A percentile compares a stretch with the other conserved stretches of the same genome.
These are phyloP conservation scores for Irineochytrium annulatum DNA, from an alignment of 192 early-diverging fungal genomes.

Conservation along the genomic window DNA sequence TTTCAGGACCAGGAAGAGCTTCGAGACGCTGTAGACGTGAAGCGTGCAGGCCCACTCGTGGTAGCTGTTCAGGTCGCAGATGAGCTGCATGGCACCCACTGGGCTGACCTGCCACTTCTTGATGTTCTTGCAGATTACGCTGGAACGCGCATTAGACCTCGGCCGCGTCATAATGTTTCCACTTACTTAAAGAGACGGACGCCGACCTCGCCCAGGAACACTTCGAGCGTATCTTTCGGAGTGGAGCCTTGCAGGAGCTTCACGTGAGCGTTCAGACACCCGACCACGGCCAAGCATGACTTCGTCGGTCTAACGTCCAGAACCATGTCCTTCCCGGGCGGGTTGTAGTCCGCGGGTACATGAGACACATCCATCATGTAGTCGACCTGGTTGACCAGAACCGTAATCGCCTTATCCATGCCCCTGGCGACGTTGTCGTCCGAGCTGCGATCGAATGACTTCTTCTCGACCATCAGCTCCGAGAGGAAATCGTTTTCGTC, in stretches of 20 bases:
- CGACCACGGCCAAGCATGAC: constrained; percentile 74
- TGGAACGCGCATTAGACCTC: constrained; percentile 28
- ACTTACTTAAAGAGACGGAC: constrained; percentile 80
- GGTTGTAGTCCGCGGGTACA: constrained; percentile 67
- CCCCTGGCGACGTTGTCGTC: constrained; percentile 92
- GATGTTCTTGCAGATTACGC: constrained; percentile 79
- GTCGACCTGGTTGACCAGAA: constrained; percentile 83
- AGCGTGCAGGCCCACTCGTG: constrained; percentile 66
- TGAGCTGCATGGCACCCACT: constrained; percentile 82
- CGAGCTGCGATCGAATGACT: constrained; percentile 74
- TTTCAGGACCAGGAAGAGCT: constrained; percentile 73
- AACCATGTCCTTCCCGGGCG: constrained; percentile 48
- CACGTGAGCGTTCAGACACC: constrained; percentile 72
- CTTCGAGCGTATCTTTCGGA: constrained; percentile 81
- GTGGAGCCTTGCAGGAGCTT: constrained; percentile 69
- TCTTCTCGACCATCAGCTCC: constrained; percentile 87
- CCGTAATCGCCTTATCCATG: constrained; percentile 86
- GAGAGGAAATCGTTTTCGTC: constrained; percentile 90
- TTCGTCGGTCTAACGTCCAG: constrained; percentile 69
- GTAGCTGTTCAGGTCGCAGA: constrained; percentile 72
- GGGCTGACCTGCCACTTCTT: constrained; percentile 75
- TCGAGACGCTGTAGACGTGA: constrained; percentile 58
- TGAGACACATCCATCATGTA: constrained; percentile 74
- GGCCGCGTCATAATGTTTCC: no score
- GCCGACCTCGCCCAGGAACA: constrained; percentile 88